These are phyloP conservation scores for Chaetoscypha palmicola DNA, from an alignment of 2,329 filamentous ascomycete genomes.

Conservation along the genomic window DNA sequence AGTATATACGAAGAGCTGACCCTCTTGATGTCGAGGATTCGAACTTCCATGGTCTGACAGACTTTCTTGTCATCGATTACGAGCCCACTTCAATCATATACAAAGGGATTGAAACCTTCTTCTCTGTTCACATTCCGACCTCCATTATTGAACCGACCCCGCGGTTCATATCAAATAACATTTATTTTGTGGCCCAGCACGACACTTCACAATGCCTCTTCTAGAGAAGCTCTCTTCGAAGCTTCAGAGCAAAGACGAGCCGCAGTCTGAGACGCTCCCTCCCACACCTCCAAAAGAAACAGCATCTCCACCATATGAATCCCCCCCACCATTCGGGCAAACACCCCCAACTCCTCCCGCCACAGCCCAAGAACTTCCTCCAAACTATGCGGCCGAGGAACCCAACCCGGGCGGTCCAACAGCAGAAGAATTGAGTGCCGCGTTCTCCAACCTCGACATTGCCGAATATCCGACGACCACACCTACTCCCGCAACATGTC, in stretches of 20 bases:
- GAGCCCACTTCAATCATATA: too few species aligned
- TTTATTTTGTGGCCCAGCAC: conserved; percentile 1
- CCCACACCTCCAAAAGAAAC: conserved; percentile 3
- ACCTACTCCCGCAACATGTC: conserved; percentile 50
- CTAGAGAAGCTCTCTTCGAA: conserved; percentile 14
- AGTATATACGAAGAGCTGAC: neutral
- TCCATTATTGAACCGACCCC: too few species aligned
- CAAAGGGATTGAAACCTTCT: too few species aligned
- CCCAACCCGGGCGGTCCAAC: conserved; percentile 13
- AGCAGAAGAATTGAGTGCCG: conserved; percentile 24
- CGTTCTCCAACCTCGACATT: conserved; percentile 36
- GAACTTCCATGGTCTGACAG: too few species aligned
- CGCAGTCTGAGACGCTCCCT: neutral
- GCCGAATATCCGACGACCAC: conserved; percentile 23
- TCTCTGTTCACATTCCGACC: too few species aligned
- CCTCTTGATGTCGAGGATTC: neutral
- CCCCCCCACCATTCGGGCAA: neutral
- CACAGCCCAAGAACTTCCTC: conserved; percentile 7
- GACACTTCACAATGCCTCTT: conserved; percentile 11
- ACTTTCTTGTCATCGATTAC: too few species aligned
- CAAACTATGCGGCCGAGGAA: conserved; percentile 17
- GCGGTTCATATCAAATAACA: too few species aligned
- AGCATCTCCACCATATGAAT: neutral
- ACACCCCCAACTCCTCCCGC: too few species aligned
- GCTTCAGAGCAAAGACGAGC: neutral